Evolutionary conservation across 1,284 basidiomycete genomes (phyloP).

Genomic region (Malassezia japonica): DNA sequence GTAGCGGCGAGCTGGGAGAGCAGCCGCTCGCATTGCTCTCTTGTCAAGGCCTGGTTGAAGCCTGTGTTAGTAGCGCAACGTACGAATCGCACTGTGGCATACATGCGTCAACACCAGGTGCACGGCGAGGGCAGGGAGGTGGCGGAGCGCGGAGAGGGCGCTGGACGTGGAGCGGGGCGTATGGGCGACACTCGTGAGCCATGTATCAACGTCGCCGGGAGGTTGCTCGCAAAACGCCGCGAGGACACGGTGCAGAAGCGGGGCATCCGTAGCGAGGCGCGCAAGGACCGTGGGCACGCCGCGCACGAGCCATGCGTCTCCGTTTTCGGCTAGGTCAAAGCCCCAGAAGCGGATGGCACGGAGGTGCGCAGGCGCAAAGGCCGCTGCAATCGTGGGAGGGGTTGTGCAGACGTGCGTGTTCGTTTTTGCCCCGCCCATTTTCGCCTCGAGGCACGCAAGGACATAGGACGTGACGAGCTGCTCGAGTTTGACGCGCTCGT

Average conservation of each 20-base stretch:
- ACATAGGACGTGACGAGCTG: conserved; percentile 62
- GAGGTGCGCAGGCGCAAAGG: neutral
- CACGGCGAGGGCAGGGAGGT: neutral
- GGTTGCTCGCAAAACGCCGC: neutral
- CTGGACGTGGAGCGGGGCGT: neutral
- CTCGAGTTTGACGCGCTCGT: conserved; percentile 82
- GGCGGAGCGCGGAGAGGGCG: neutral
- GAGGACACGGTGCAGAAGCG: neutral
- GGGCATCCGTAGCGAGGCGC: neutral
- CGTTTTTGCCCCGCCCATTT: neutral
- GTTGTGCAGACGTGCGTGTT: neutral
- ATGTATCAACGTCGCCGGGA: neutral
- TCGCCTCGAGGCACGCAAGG: conserved; percentile 14
- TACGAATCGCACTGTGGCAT: conserved; percentile 11
- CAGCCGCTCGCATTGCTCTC: conserved; percentile 62
- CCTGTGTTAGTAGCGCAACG: neutral
- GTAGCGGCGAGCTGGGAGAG: conserved; percentile 61
- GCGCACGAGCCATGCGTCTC: neutral
- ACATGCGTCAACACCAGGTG: neutral
- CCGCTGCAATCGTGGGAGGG: too few species aligned
- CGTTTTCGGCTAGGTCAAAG: neutral
- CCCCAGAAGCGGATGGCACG: neutral
- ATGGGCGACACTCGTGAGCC: neutral
- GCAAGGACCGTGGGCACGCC: neutral
- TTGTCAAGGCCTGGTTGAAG: conserved; percentile 61